phyloP scores from a whole-genome alignment of 768 basidiomycete species.

The Podaxis sp. region DNA sequence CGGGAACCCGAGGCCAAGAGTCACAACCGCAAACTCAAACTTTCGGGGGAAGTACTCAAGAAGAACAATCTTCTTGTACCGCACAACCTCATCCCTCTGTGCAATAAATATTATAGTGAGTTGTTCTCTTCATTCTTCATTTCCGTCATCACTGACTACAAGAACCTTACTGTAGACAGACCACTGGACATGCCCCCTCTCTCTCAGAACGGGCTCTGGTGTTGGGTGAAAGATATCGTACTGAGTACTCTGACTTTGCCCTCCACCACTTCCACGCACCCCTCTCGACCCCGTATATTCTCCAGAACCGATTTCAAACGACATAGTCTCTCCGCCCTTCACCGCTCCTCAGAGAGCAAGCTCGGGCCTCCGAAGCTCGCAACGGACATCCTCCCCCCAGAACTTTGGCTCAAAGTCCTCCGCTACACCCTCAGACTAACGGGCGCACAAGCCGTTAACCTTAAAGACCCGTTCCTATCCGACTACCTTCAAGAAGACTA shows the following conservation, averaged over 20 bases:
- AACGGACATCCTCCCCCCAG: slow-evolving; percentile 28
- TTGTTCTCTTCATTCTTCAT: not conserved
- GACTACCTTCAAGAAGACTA: slow-evolving; percentile 31
- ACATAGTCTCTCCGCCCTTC: not conserved
- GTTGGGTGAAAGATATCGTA: not conserved
- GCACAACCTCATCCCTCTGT: not conserved
- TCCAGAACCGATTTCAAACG: not conserved
- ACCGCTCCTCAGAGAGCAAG: slow-evolving; percentile 2
- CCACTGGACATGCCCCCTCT: not conserved
- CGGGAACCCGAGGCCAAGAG: not conserved
- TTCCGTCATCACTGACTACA: not conserved
- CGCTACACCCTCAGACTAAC: slow-evolving; percentile 32
- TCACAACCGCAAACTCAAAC: not conserved
- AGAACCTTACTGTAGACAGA: not conserved
- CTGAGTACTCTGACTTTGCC: no score
- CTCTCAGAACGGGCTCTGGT: not conserved
- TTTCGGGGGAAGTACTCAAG: not conserved
- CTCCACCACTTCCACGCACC: not conserved
- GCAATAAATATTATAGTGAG: not conserved
- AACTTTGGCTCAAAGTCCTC: slow-evolving; percentile 38
- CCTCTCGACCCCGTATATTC: not conserved
- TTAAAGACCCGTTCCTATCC: slow-evolving; percentile 39
- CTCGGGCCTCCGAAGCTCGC: slow-evolving; percentile 30
- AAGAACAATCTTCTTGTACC: not conserved
- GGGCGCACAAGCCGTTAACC: slow-evolving; percentile 30